Evolutionary conservation across 2,329 filamentous ascomycete species (phyloP).

Genomic region (Cytospora mali): DNA sequence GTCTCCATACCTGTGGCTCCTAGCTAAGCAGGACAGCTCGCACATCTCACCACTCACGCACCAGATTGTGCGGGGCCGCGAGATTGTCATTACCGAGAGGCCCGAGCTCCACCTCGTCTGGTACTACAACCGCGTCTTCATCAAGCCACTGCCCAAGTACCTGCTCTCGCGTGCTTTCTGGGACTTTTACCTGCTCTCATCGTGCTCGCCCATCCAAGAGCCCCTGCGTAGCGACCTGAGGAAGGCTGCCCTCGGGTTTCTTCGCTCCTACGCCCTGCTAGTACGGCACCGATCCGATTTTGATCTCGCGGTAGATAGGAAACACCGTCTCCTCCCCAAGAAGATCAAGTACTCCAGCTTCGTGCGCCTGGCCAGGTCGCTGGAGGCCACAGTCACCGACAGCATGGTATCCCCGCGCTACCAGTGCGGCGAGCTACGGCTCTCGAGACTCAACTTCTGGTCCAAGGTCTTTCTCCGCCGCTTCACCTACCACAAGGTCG

Average conservation of each 20-base stretch:
- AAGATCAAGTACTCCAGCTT: too few species aligned
- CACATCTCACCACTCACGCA: constrained; percentile 4
- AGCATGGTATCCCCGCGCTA: background rate
- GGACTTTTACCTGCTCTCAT: too few species aligned
- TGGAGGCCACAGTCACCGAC: too few species aligned
- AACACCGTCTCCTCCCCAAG: too few species aligned
- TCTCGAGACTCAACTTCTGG: constrained; percentile 30
- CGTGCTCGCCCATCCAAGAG: background rate
- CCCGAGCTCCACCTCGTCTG: constrained; percentile 5
- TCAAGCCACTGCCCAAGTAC: constrained; percentile 1
- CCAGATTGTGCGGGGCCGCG: background rate
- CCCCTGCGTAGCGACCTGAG: background rate
- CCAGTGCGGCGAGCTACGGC: constrained; percentile 26
- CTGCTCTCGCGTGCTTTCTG: background rate
- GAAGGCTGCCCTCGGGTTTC: background rate
- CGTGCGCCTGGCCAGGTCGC: too few species aligned
- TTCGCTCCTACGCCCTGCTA: background rate
- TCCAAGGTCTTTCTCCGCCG: constrained; percentile 27
- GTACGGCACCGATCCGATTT: constrained; percentile 1
- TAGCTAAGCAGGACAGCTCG: too few species aligned
- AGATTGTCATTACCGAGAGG: background rate
- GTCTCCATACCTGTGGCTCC: too few species aligned
- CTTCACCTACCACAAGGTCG: constrained; percentile 26
- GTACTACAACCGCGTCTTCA: background rate
- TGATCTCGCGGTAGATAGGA: too few species aligned